Percentiles rank a stretch among this genome's conserved stretches.
phyloP scores from a whole-genome alignment of 2,329 filamentous ascomycete species.

The Xylariaceae sp. region DNA sequence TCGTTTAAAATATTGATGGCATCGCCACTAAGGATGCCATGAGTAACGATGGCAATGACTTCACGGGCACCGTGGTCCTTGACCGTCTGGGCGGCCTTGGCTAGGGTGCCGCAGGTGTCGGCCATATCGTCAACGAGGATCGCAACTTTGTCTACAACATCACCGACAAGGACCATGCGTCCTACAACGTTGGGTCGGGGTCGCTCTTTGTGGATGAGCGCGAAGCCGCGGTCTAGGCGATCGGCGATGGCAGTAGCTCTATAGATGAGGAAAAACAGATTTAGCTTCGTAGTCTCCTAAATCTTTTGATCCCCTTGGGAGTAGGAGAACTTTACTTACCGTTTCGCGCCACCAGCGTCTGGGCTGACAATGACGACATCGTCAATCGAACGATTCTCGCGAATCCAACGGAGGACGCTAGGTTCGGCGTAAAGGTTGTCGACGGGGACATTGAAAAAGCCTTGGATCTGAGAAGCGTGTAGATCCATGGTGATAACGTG shows the following conservation, averaged over 20 bases:
- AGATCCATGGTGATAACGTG: constrained; percentile 95
- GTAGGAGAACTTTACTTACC: constrained; percentile 40
- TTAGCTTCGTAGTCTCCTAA: constrained; percentile 1
- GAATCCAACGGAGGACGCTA: constrained; percentile 84
- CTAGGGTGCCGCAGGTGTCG: constrained; percentile 78
- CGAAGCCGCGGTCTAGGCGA: constrained; percentile 82
- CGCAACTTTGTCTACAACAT: constrained; percentile 83
- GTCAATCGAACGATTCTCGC: constrained; percentile 72
- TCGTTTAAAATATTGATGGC: constrained; percentile 68
- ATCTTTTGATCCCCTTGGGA: neutral
- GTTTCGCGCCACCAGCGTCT: constrained; percentile 90
- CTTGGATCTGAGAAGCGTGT: constrained; percentile 88
- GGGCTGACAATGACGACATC: constrained; percentile 93
- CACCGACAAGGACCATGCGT: constrained; percentile 92
- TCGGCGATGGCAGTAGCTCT: constrained; percentile 89
- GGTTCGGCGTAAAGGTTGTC: constrained; percentile 89
- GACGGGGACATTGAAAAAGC: constrained; percentile 80
- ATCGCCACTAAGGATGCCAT: constrained; percentile 69
- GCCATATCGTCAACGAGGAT: constrained; percentile 99
- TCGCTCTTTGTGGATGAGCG: constrained; percentile 94
- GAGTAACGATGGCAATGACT: constrained; percentile 91
- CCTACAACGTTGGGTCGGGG: constrained; percentile 80
- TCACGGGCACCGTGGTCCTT: constrained; percentile 80
- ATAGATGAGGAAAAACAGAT: constrained; percentile 2
- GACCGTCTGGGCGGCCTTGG: constrained; percentile 83